Base-by-base conservation (phyloP, 192 early-diverging fungal species). In the Spinellus fusiger region DNA sequence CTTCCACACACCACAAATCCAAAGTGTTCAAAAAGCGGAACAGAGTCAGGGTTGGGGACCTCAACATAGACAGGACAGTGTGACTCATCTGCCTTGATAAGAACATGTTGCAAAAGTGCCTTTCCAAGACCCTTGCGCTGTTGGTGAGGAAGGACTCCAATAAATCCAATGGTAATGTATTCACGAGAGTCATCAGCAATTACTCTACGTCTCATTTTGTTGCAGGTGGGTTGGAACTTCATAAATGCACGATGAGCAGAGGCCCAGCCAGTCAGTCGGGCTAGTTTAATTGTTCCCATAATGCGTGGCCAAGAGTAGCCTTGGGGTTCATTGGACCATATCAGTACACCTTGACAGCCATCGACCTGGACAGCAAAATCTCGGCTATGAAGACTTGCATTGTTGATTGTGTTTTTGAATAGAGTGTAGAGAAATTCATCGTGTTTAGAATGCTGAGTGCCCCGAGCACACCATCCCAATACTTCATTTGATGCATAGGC, bases 331-430 rank as follows among this genome's bases (percentile, higher is more conserved):
- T 53, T 68, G 0, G 59, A 63, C 65, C 65, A 73, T 27, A 68
- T 26, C 7, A 67, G 25, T 8, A 67, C 71, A 46, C 71, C 71
- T 50, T 73, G 67, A 50, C 64, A 73, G 2, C 65, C 71, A n/a
- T 73, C 71, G 15, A 68, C 35, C 59, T 73, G 71, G 27, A 73
- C 38, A 2, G 54, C 65, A 46, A 56, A 73, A n/a, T 73, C 71
- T 7, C 62, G 48, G 48, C 65, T 71, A 27, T 56, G 53, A 25
- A 61, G 18, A 22, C 56, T 61, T 4, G 63, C 62, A 26, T 53
- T 26, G 23, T 71, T 61, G 6, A 71, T 33, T 10, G 56, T 46
- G 18, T 37, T 61, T 46, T 71, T 71, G 35, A 71, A 71, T 20
- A 71, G 31, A 29, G 22, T 46, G 28, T 38, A 46, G 29, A 37